phyloP scores from a whole-genome alignment of 441 rosid genomes.

The Metrosideros polymorpha region DNA sequence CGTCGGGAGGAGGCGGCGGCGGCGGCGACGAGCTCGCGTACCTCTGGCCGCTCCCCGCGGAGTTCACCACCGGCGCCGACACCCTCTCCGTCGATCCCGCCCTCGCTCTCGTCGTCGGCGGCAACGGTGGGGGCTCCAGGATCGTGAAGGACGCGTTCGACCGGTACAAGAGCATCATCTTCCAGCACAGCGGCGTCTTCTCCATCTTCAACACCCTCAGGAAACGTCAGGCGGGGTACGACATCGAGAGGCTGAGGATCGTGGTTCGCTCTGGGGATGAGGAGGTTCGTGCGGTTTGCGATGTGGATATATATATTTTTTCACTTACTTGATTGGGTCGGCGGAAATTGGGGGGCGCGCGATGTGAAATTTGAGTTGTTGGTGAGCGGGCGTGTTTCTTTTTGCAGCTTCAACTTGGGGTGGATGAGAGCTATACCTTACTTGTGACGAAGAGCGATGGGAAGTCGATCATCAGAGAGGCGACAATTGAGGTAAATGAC shows the following conservation, averaged over 20 bases:
- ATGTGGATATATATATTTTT: background rate
- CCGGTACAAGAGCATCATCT: constrained; percentile 55
- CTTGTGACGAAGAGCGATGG: constrained; percentile 39
- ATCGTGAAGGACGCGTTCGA: constrained; percentile 57
- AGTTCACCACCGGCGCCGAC: constrained; percentile 41
- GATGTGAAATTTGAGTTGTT: background rate
- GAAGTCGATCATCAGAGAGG: constrained; percentile 52
- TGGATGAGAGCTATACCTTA: constrained; percentile 81
- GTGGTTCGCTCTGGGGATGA: constrained; percentile 55
- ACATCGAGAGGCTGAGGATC: constrained; percentile 43
- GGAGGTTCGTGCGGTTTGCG: constrained; percentile 28
- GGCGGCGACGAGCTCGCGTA: constrained; percentile 33
- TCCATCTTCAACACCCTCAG: constrained; percentile 27
- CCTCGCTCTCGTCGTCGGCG: constrained; percentile 31
- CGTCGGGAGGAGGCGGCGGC: no score
- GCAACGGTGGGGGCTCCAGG: constrained; percentile 41
- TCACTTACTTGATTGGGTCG: no score
- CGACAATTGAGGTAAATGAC: constrained; percentile 60
- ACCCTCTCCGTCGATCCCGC: constrained; percentile 69
- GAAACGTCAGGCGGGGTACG: constrained; percentile 36
- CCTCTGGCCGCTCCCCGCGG: constrained; percentile 86
- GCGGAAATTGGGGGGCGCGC: no score
- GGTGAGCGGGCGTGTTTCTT: background rate
- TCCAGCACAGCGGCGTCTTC: constrained; percentile 32
- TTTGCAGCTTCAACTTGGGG: constrained; percentile 75